A percentile compares a stretch with the other conserved stretches of the same genome.
phyloP scores from a whole-genome alignment of 2,329 filamentous ascomycete genomes.

The Ceratocystis cubensis region DNA sequence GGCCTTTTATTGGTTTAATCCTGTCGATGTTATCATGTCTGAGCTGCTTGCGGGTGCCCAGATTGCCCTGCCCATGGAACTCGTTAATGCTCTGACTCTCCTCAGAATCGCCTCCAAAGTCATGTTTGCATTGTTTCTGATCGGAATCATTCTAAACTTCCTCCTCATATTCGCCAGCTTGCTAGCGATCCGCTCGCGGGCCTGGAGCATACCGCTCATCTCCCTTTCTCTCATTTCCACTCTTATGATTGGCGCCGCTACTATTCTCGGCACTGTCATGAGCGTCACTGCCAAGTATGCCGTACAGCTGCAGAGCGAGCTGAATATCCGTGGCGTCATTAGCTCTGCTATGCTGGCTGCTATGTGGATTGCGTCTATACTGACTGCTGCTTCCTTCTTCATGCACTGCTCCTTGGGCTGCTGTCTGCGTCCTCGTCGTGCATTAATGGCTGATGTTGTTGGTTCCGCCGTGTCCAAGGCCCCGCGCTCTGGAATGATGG shows the following conservation, averaged over 20 bases:
- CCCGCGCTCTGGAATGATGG: slow-evolving; percentile 17
- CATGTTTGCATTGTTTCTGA: slow-evolving; percentile 85
- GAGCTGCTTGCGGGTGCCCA: slow-evolving; percentile 72
- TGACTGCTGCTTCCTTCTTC: slow-evolving; percentile 55
- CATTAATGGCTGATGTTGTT: slow-evolving; percentile 15
- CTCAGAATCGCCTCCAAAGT: slow-evolving; percentile 62
- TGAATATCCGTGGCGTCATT: slow-evolving; percentile 63
- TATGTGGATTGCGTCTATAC: slow-evolving; percentile 71
- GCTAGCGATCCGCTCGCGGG: slow-evolving; percentile 42
- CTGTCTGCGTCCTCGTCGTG: slow-evolving; percentile 33
- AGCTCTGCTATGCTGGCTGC: slow-evolving; percentile 69
- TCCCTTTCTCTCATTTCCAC: slow-evolving; percentile 54
- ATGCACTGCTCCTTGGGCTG: slow-evolving; percentile 68
- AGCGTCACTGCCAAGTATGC: slow-evolving; percentile 70
- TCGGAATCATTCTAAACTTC: slow-evolving; percentile 55
- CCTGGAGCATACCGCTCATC: slow-evolving; percentile 55
- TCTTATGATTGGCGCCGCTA: slow-evolving; percentile 54
- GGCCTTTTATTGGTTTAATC: slow-evolving; percentile 80
- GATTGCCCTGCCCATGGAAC: slow-evolving; percentile 64
- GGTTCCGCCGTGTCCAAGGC: background rate
- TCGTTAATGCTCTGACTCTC: slow-evolving; percentile 60
- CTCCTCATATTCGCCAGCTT: slow-evolving; percentile 56
- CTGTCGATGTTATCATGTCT: slow-evolving; percentile 64
- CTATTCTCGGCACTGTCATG: slow-evolving; percentile 69
- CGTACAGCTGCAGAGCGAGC: slow-evolving; percentile 53